phyloP scores from a whole-genome alignment of 495 filamentous ascomycete genomes.

The Thermochaetoides thermophila region DNA sequence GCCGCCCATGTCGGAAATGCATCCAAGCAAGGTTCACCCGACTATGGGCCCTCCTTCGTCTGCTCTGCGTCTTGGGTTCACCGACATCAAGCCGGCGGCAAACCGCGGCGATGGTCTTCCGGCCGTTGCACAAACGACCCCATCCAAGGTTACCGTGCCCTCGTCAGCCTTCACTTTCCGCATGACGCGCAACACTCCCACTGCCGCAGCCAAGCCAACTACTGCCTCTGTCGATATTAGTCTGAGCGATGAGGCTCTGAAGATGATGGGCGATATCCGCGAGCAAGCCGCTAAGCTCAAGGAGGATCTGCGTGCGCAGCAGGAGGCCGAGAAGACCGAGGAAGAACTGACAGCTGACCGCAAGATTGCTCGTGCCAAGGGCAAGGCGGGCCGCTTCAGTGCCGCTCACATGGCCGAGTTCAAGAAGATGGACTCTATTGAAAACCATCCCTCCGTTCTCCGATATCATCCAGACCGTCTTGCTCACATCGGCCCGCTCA shows the following conservation, averaged over 20 bases:
- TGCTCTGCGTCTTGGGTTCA: constrained; percentile 51
- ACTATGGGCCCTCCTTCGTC: constrained; percentile 57
- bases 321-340: constrained; percentile 28
- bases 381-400: constrained; percentile 63
- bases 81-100: constrained; percentile 35
- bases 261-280: constrained; percentile 63
- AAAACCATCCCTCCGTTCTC: constrained; percentile 65
- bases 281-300: constrained; percentile 55
- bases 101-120: constrained; percentile 19
- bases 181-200: constrained; percentile 31
- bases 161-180: constrained; percentile 65
- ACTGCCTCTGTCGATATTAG: too few species aligned
- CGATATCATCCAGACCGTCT: constrained; percentile 45
- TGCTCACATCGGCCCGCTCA: constrained; percentile 32
- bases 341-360: constrained; percentile 33
- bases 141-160: constrained; percentile 30
- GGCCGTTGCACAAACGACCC: constrained; percentile 26
- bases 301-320: constrained; percentile 42
- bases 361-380: constrained; percentile 64
- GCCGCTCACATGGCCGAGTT: constrained; percentile 74
- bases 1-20: constrained; percentile 56
- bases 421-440: constrained; percentile 95
- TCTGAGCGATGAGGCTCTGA: constrained; percentile 60
- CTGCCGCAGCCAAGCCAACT: constrained; percentile 30
- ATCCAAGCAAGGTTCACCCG: constrained; percentile 57